Evolutionary conservation across 1,139 yeast species (phyloP), one percentile per base, ranked within the genome.

Genomic region (Ogataea hybrid): DNA sequence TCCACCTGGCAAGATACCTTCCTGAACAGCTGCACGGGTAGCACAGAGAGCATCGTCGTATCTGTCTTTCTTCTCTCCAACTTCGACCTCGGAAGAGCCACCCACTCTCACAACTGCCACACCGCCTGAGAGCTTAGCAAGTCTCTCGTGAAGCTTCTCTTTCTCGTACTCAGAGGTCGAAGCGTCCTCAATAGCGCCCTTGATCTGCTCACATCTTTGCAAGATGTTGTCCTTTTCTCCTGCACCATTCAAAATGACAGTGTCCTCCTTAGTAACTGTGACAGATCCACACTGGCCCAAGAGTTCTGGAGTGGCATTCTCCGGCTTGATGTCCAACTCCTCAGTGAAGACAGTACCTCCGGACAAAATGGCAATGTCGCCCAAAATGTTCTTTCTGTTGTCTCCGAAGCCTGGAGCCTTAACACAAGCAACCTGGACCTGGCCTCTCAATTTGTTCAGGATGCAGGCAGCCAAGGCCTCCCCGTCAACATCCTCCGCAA

Each of bases 351-450:
- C 98, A 44, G 97, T 88, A 73, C 97, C 97, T 55, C 97, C 97
- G 35, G 97, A 84, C 57, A 94, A 78, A 63, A 90, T 85, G 64
- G 97, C 97, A 70, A 92, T 85, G 69, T 92, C 98, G 59, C 98
- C 98, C 54, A 92, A 76, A 52, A 88, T 89, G 79, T 89, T 89
- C 81, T 92, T 94, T 75, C 97, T 86, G 85, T 92, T 92, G 75
- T 92, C 98, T 70, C 98, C 98, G 59, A 92, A 92, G 46, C 98
- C 98, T 64, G 98, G 98, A 37, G 98, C 97, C 78, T 94, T 92
- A 59, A 92, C 97, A 59, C 96, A 96, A 67, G 95, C 88, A 50
- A 94, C 98, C 71, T 89, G 96, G 53, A 92, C 96, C 76, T 92
- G 98, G 59, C 98, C 98, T 75, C 98, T 85, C 66, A 94, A 84